Percentiles rank a stretch among this genome's conserved stretches.
phyloP scores from a whole-genome alignment of 176 grass and related monocot species.

The Panicum miliaceum region DNA sequence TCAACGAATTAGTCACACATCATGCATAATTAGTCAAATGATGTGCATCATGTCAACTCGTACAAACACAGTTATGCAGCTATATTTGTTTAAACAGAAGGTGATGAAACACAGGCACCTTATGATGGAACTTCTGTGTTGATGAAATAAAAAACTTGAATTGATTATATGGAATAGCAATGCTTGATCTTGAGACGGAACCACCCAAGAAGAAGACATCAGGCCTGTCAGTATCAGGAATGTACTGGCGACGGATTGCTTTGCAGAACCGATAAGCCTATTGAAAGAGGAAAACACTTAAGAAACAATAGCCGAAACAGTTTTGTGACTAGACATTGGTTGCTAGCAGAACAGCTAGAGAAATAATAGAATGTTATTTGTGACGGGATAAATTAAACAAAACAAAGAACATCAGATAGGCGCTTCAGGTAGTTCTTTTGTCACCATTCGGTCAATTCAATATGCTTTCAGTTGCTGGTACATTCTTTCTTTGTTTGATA shows the following conservation, averaged over 20 bases:
- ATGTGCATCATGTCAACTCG: background rate
- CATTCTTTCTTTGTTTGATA: slow-evolving; percentile 21
- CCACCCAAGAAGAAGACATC: slow-evolving; percentile 86
- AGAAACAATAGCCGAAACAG: slow-evolving; percentile 15
- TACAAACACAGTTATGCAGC: slow-evolving; percentile 7
- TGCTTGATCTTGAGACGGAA: slow-evolving; percentile 67
- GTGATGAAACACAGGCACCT: slow-evolving; percentile 51
- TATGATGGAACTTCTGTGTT: slow-evolving; percentile 56
- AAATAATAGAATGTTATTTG: background rate
- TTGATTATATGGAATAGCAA: slow-evolving; percentile 62
- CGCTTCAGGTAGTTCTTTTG: slow-evolving; percentile 13
- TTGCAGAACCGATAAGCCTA: slow-evolving; percentile 63
- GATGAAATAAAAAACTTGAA: slow-evolving; percentile 56
- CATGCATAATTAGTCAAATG: background rate
- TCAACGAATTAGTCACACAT: slow-evolving; percentile 5
- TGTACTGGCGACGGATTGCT: slow-evolving; percentile 46
- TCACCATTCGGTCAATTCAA: slow-evolving; percentile 26
- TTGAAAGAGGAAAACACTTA: slow-evolving; percentile 27
- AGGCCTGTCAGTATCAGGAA: slow-evolving; percentile 41
- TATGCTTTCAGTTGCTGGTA: slow-evolving; percentile 2
- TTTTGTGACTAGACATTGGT: slow-evolving; percentile 21
- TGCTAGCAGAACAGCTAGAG: background rate
- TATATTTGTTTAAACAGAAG: background rate
- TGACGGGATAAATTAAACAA: slow-evolving; percentile 31
- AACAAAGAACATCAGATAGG: slow-evolving; percentile 1